Evolutionary conservation across 202 grass and related monocot species (phyloP), one percentile per base, ranked within the genome.

Genomic region (Bolboschoenoplectus hybrid): DNA sequence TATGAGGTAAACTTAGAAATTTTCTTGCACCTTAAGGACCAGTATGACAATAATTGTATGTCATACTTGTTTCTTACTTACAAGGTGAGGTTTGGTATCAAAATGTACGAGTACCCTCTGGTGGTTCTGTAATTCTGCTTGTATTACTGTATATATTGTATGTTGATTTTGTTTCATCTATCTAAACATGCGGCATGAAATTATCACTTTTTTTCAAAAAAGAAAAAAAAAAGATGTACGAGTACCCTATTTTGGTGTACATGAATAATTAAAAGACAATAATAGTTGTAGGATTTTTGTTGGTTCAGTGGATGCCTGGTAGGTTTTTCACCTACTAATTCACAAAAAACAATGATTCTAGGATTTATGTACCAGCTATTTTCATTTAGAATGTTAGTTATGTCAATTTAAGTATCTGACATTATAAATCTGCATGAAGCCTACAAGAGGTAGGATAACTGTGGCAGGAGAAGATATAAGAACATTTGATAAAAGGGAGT

Each of bases 401-500:
- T 77, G 12, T 17, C 56, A 39, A 77, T 55, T 38, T 39, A 58
- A 16, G 34, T 17, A 78, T 58, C 38, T 78, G 5, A 78, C 57
- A 78, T 58, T 78, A 53, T 77, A 43, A 73, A 46, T 73, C 51
- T 78, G 51, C 51, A 78, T 88, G 74, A 89, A 98, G 96, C 96
- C 96, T 86, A 93, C 93, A 26, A 88, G 87, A 87, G 95, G 95
- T 43, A 82, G 82, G 63, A 92, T 98, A 76, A 98, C 91, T 38
- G 91, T 98, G 34, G 77, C 93, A 86, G 91, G 93, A 85, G 95
- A 98, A 92, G 95, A 98, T 69, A 90, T 98, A 38, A 86, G 93
- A 87, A 86, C 92, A 77, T 98, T 91, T 91, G 91, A 98, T 88
- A 98, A 94, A 91, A 93, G 96, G 60, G 93, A 98, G 87, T 98